Conservation (phyloP, 371 early-diverging fungal species). For the Rhizomucor pusillus region DNA sequence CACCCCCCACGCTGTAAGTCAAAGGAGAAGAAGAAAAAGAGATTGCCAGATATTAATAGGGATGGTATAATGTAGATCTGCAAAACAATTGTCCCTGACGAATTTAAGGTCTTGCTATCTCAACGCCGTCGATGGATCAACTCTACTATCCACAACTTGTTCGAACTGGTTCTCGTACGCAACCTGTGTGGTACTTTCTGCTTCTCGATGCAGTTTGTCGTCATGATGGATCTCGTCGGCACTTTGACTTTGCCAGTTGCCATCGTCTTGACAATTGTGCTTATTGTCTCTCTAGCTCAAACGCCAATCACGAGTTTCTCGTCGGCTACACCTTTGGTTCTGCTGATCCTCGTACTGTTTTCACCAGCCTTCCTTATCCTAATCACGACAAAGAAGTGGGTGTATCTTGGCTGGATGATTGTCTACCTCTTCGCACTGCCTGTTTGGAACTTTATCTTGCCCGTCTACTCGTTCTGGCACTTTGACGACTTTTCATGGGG, state of each 20-base stretch:
- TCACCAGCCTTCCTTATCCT: slow-evolving; percentile 84
- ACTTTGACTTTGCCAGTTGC: slow-evolving; percentile 82
- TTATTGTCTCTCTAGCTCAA: slow-evolving; percentile 41
- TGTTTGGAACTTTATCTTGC: slow-evolving; percentile 94
- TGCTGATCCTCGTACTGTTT: slow-evolving; percentile 68
- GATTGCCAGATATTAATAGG: neutral
- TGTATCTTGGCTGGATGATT: slow-evolving; percentile 86
- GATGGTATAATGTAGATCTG: slow-evolving; percentile 45
- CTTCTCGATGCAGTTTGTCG: slow-evolving; percentile 88
- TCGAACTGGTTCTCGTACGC: slow-evolving; percentile 79
- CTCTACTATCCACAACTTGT: slow-evolving; percentile 83
- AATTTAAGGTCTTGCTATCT: slow-evolving; percentile 73
- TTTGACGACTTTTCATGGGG: slow-evolving; percentile 99
- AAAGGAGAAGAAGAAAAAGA: neutral
- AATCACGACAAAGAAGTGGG: slow-evolving; percentile 80
- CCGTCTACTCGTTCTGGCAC: slow-evolving; percentile 97
- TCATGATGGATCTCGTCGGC: slow-evolving; percentile 82
- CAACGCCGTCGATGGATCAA: slow-evolving; percentile 92
- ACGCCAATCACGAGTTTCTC: slow-evolving; percentile 33
- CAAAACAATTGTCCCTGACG: slow-evolving; percentile 79
- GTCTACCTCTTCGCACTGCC: slow-evolving; percentile 90
- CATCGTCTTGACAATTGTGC: slow-evolving; percentile 62
- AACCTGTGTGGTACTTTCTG: slow-evolving; percentile 86
- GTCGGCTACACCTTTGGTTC: slow-evolving; percentile 63
- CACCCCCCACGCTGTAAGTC: slow-evolving; percentile 78